phyloP scores from a whole-genome alignment of 371 early-diverging fungal genomes.

The Homolaphlyctis polyrhiza region DNA sequence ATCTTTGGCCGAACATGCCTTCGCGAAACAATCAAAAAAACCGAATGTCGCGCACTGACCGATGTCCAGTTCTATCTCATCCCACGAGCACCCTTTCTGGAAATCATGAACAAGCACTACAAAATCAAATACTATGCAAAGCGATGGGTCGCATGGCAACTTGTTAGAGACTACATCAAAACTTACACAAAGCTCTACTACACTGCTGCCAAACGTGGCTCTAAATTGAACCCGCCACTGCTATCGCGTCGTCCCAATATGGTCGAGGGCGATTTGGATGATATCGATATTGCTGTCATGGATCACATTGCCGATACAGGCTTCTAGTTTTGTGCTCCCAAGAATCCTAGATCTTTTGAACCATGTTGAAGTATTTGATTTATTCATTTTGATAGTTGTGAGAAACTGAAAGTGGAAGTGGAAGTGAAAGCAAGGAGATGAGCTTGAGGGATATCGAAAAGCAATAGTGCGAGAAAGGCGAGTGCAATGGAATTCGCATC shows the following conservation, averaged over 20 bases:
- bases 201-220: slow-evolving; percentile 37
- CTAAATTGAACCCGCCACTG: slow-evolving; percentile 30
- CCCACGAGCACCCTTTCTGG: slow-evolving; percentile 17
- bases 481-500: too few relatives aligned
- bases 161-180: slow-evolving; percentile 30
- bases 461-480: too few relatives aligned
- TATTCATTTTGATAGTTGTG: not conserved
- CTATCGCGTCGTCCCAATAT: slow-evolving; percentile 30
- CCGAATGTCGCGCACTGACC: slow-evolving; percentile 41
- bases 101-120: slow-evolving; percentile 26
- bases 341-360: not conserved
- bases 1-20: slow-evolving; percentile 37
- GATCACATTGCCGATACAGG: slow-evolving; percentile 41
- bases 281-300: slow-evolving; percentile 42
- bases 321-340: slow-evolving; percentile 15
- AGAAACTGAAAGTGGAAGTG: not conserved
- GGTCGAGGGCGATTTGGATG: slow-evolving; percentile 40
- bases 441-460: too few relatives aligned
- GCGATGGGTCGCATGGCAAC: slow-evolving; percentile 45
- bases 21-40: slow-evolving; percentile 30
- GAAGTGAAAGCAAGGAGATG: not conserved
- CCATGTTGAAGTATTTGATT: not conserved
- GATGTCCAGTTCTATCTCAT: slow-evolving; percentile 30
- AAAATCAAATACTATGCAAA: slow-evolving; percentile 40
- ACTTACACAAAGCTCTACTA: slow-evolving; percentile 39